Evolutionary conservation across 495 filamentous ascomycete species (phyloP).

Genomic region (Penicillium dipodomyicola): DNA sequence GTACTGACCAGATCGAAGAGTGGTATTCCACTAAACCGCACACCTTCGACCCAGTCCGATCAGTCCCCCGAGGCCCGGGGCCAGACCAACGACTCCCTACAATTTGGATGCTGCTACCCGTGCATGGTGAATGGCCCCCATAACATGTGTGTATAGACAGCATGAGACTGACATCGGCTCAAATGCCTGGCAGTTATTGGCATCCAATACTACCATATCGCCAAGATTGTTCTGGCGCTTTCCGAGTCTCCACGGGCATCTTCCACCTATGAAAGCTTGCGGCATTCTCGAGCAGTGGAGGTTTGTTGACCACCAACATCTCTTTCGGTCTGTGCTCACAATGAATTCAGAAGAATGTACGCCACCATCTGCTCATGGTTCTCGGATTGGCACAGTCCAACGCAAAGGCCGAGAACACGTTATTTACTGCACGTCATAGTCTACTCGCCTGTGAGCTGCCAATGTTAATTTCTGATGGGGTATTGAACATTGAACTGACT

Average conservation of each 20-base stretch:
- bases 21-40: constrained; percentile 29
- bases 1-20: constrained; percentile 17
- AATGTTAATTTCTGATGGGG: background rate
- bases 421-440: constrained; percentile 34
- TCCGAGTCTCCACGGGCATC: constrained; percentile 15
- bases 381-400: constrained; percentile 33
- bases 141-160: background rate
- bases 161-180: background rate
- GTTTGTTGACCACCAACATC: constrained; percentile 7
- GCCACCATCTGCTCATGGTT: constrained; percentile 26
- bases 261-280: constrained; percentile 26
- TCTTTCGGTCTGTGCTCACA: background rate
- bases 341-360: constrained; percentile 21
- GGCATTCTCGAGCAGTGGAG: constrained; percentile 25
- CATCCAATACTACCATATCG: constrained; percentile 34
- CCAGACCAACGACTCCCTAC: constrained; percentile 17
- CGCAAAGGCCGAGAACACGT: constrained; percentile 29
- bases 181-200: constrained; percentile 24
- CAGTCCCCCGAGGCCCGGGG: constrained; percentile 14
- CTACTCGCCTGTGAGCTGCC: constrained; percentile 28
- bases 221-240: constrained; percentile 30
- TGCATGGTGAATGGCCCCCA: constrained; percentile 25
- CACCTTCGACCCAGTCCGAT: constrained; percentile 26
- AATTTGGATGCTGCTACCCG: constrained; percentile 33
- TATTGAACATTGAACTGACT: background rate